Base-by-base conservation (phyloP, 1,284 basidiomycete species). In the Boletus smithii region DNA sequence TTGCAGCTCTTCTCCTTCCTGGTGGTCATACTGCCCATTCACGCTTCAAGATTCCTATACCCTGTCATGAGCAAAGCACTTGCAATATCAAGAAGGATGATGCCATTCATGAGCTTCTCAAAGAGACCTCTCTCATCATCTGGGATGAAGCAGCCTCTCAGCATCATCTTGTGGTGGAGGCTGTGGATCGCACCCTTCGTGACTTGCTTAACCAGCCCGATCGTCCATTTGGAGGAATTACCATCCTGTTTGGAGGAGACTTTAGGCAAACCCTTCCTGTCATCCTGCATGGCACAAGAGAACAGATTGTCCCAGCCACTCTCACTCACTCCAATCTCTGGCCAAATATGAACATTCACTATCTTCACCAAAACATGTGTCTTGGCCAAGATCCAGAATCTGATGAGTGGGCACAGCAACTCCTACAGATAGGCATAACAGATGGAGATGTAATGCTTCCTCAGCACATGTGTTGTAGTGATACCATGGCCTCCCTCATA, bases 131-230 rank as follows among this genome's bases (percentile, higher is more conserved):
- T 23, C n/a, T 42, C 0, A 42, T 42, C 18, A 42, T 74, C 13
- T 74, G 69, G 69, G 72, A 75, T 63, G 69, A 76, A 51, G 60
- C 63, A 8, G 54, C 56, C 2, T 66, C 69, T 56, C 69, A 70
- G 9, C 56, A 74, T 44, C 45, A 59, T 0, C 43, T 57, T 49
- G 59, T 56, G 0, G 34, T 65, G 30, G 68, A 73, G 46, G 64
- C 67, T n/a, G 53, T 73, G 2, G 66, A 74, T 40, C 27, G 53
- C 0, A 61, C 55, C 27, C 31, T 66, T 2, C 40, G 39, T 10
- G 69, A 74, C 40, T 41, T 73, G 14, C 42, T 51, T 0, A 26
- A 55, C 20, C 35, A 30, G 14, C 29, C 20, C 40, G 65, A 46
- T 24, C 3, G 14, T 0, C 61, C 61, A 2, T 76, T 73, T 67